These are phyloP conservation scores for Macrophomina pseudophaseolina DNA, from an alignment of 2,329 filamentous ascomycete species.

Conservation along the genomic window DNA sequence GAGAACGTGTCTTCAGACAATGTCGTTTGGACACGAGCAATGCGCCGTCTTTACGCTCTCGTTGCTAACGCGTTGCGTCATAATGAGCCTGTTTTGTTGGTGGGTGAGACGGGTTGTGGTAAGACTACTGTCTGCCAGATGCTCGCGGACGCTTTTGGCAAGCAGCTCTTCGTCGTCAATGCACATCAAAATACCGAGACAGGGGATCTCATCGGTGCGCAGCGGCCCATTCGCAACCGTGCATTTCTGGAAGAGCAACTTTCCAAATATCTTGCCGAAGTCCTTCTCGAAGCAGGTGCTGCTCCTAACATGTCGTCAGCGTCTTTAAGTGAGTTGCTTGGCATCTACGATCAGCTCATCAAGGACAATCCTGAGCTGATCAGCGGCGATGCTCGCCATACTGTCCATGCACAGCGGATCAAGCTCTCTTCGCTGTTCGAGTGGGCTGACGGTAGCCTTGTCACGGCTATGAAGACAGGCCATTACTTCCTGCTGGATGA, in stretches of 20 bases:
- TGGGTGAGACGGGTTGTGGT: constrained; percentile 96
- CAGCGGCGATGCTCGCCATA: constrained; percentile 46
- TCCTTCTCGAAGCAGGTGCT: constrained; percentile 30
- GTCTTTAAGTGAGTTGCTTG: constrained; percentile 54
- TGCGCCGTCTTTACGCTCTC: constrained; percentile 88
- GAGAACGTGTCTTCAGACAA: constrained; percentile 29
- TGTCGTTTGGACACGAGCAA: constrained; percentile 93
- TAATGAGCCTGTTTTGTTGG: constrained; percentile 90
- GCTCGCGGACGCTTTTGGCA: constrained; percentile 78
- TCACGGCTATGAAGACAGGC: constrained; percentile 89
- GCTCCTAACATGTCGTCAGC: not conserved
- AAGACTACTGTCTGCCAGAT: constrained; percentile 97
- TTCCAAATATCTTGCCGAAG: constrained; percentile 62
- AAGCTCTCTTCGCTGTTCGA: constrained; percentile 89
- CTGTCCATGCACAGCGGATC: constrained; percentile 44
- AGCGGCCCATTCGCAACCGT: constrained; percentile 87
- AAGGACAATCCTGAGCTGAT: constrained; percentile 52
- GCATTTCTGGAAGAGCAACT: constrained; percentile 72
- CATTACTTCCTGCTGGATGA: constrained; percentile 95
- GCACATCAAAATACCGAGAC: constrained; percentile 99
- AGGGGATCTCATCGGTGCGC: constrained; percentile 93
- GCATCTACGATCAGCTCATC: constrained; percentile 62
- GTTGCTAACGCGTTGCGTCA: constrained; percentile 86
- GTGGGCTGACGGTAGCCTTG: constrained; percentile 92
- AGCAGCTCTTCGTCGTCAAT: constrained; percentile 86